Percentiles rank a stretch among this genome's conserved stretches.
phyloP scores from a whole-genome alignment of 2,329 filamentous ascomycete genomes.

The Phialophora macrospora region DNA sequence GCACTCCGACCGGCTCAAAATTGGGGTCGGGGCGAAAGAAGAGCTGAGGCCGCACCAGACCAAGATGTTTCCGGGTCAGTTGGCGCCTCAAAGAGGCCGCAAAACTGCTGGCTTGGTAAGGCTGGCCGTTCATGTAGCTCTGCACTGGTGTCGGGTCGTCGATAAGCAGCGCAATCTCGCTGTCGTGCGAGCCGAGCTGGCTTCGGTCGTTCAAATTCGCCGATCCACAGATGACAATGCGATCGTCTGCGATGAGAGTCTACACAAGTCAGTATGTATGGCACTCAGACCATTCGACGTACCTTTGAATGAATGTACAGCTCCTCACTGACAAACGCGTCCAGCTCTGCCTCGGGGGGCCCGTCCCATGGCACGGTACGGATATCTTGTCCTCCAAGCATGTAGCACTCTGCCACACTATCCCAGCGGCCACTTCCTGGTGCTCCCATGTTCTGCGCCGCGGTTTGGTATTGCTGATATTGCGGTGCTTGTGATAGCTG shows the following conservation, averaged over 20 bases:
- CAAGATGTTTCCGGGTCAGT: constrained; percentile 89
- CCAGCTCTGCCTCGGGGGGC: constrained; percentile 60
- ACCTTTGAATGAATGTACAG: constrained; percentile 65
- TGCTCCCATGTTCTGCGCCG: constrained; percentile 60
- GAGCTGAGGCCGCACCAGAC: constrained; percentile 75
- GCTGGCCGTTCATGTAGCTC: constrained; percentile 77
- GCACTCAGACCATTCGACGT: constrained; percentile 32
- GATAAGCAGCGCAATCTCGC: constrained; percentile 87
- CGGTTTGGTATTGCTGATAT: constrained; percentile 74
- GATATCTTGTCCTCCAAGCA: constrained; percentile 76
- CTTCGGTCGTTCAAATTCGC: constrained; percentile 92
- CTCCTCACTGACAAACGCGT: constrained; percentile 67
- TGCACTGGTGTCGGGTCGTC: constrained; percentile 75
- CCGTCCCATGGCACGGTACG: constrained; percentile 65
- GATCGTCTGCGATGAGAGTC: constrained; percentile 81
- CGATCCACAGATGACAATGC: constrained; percentile 80
- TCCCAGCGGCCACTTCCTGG: constrained; percentile 68
- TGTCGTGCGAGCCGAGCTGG: constrained; percentile 87
- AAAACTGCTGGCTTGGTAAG: constrained; percentile 78
- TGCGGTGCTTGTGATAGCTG: constrained; percentile 38
- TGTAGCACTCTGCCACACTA: constrained; percentile 78
- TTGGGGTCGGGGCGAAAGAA: constrained; percentile 65
- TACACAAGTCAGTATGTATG: constrained; percentile 40
- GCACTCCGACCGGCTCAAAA: constrained; percentile 61
- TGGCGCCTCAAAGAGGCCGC: constrained; percentile 79